phyloP scores from a whole-genome alignment of 768 basidiomycete genomes.

The Phylloporus rhodoxanthus region DNA sequence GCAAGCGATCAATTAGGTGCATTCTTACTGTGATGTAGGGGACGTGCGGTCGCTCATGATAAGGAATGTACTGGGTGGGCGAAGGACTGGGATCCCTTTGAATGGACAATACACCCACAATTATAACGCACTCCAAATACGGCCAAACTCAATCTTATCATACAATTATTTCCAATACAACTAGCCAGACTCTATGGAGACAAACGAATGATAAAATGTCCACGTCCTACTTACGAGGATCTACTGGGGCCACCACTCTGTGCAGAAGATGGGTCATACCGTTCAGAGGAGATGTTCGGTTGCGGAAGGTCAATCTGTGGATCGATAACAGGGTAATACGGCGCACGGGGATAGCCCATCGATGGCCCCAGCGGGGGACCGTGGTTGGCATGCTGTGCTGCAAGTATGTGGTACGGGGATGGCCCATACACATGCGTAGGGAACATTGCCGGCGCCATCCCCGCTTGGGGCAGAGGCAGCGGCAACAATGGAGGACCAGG shows the following conservation, averaged over 20 bases:
- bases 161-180: neutral
- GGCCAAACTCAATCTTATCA: conserved; percentile 14
- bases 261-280: conserved; percentile 25
- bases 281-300: conserved; percentile 31
- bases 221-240: conserved; percentile 11
- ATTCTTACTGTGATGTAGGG: conserved; percentile 14
- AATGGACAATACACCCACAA: conserved; percentile 2
- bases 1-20: neutral
- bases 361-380: conserved; percentile 21
- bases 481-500: conserved; percentile 13
- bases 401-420: conserved; percentile 26
- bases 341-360: conserved; percentile 19
- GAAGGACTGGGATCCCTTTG: neutral
- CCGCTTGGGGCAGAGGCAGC: conserved; percentile 14
- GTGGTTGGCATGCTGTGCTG: conserved; percentile 18
- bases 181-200: neutral
- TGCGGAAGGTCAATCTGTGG: conserved; percentile 31
- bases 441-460: conserved; percentile 18
- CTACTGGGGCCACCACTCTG: conserved; percentile 5
- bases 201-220: neutral
- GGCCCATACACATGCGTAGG: conserved; percentile 25
- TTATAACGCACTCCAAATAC: conserved; percentile 17
- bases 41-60: conserved; percentile 25
- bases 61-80: conserved; percentile 22
- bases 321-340: conserved; percentile 39